These are phyloP conservation scores for Scheffersomyces coipomensis DNA, from an alignment of 805 yeast species.

Conservation along the genomic window DNA sequence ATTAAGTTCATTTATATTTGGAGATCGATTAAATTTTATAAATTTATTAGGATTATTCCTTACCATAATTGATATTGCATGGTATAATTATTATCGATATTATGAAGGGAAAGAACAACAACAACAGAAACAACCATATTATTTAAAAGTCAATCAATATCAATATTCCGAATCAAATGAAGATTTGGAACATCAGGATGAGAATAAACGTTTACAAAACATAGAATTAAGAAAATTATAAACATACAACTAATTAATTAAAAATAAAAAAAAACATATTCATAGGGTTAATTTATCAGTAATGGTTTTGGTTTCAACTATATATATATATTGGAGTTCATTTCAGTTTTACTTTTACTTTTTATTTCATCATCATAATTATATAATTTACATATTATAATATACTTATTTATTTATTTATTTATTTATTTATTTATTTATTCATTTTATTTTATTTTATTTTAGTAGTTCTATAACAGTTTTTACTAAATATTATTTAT, in stretches of 20 bases:
- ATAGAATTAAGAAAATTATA: constrained; percentile 4
- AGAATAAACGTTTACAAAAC: background rate
- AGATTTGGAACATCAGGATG: background rate
- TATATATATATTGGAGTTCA: too few species aligned
- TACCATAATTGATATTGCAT: constrained; percentile 74
- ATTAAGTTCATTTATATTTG: constrained; percentile 64
- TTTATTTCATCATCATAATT: too few species aligned
- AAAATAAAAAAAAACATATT: background rate
- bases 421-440: too few species aligned
- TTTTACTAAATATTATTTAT: too few species aligned
- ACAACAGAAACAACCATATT: constrained; percentile 1
- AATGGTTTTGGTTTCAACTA: too few species aligned
- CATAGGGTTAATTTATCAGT: too few species aligned
- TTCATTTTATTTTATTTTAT: too few species aligned
- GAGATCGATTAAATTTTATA: constrained; percentile 64
- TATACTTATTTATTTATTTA: background rate
- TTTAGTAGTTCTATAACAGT: too few species aligned
- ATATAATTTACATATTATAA: too few species aligned
- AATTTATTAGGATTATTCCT: constrained; percentile 74
- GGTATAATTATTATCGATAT: constrained; percentile 73
- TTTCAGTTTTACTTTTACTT: too few species aligned
- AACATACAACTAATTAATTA: background rate
- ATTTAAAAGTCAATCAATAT: background rate
- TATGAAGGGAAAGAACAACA: constrained; percentile 16
- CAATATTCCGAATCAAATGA: too few species aligned